Evolutionary conservation across 1,284 basidiomycete genomes (phyloP), one percentile per base, ranked within the genome.

Genomic region (Golubevia sp.): DNA sequence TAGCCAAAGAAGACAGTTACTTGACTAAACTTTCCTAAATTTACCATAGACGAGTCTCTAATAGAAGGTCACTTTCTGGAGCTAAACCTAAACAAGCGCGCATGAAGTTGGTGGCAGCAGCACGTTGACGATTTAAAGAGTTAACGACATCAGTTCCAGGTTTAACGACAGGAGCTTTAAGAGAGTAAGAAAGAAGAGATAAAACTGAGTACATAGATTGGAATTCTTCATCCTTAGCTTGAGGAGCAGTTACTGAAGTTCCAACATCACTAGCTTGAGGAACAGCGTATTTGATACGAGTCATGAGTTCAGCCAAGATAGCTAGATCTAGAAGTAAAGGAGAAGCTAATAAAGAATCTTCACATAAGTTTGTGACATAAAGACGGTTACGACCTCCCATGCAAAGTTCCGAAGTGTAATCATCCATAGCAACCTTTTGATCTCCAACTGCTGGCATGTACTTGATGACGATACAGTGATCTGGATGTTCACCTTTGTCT

Each of bases 101-200:
- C 83, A 96, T 86, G 89, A 95, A 95, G 66, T 89, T 88, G 86
- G 97, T 96, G 69, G 97, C 89, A 21, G 93, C 96, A 68, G 94
- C 92, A 81, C 94, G 90, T 88, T 99, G 96, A 84, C 95, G 89
- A 86, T 91, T 91, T 74, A 98, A 88, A 78, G 91, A 92, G 90
- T 99, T 99, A 86, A 98, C 91, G 72, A 97, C 94, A 77, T 94
- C 92, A 53, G 91, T 91, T 68, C 88, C 95, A 69, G 94, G 94
- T 89, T 98, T 98, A 86, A 97, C 94, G 74, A 97, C 89, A 26
- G 96, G 94, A 0, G 96, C 95, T 88, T 97, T 96, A 86, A 96
- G 91, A 58, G 67, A 73, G 76, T 82, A 83, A 30, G 69, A 71
- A 13, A 83, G 71, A 11, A 83, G 68, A 20, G 69, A 73, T 50